Evolutionary conservation across 2,329 filamentous ascomycete species (phyloP).

Genomic region (Ceratocystis cacaofunesta): DNA sequence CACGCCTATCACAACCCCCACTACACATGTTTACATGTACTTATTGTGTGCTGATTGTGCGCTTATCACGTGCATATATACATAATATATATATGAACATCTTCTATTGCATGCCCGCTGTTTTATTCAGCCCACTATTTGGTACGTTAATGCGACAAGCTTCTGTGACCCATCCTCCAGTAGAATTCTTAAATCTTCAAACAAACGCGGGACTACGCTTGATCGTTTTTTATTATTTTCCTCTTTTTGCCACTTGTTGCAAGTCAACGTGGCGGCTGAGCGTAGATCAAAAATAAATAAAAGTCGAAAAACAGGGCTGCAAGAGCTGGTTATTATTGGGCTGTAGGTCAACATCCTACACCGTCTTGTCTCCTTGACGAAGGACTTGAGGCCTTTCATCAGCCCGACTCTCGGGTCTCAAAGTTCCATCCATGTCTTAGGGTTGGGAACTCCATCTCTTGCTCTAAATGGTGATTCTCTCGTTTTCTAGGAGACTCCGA

Average conservation of each 20-base stretch:
- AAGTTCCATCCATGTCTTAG: not conserved
- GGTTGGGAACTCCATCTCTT: not conserved
- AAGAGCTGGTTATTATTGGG: no score
- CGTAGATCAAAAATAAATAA: not conserved
- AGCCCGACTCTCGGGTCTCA: no score
- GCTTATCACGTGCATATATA: no score
- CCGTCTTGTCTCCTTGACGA: no score
- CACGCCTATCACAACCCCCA: not conserved
- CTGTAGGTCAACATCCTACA: no score
- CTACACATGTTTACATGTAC: not conserved
- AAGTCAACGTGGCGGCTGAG: slow-evolving; percentile 2
- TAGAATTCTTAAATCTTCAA: not conserved
- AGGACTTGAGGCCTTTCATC: no score
- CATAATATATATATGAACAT: not conserved
- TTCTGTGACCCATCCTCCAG: no score
- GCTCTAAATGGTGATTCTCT: not conserved
- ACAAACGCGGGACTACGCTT: not conserved
- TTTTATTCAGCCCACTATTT: not conserved
- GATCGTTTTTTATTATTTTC: not conserved
- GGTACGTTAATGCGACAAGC: no score
- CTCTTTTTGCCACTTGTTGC: not conserved
- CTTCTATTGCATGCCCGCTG: not conserved
- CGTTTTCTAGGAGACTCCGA: not conserved
- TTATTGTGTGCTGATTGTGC: not conserved
- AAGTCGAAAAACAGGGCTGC: not conserved